These are phyloP conservation scores for Aureobasidium lini DNA, from an alignment of 2,329 filamentous ascomycete genomes.

Conservation along the genomic window DNA sequence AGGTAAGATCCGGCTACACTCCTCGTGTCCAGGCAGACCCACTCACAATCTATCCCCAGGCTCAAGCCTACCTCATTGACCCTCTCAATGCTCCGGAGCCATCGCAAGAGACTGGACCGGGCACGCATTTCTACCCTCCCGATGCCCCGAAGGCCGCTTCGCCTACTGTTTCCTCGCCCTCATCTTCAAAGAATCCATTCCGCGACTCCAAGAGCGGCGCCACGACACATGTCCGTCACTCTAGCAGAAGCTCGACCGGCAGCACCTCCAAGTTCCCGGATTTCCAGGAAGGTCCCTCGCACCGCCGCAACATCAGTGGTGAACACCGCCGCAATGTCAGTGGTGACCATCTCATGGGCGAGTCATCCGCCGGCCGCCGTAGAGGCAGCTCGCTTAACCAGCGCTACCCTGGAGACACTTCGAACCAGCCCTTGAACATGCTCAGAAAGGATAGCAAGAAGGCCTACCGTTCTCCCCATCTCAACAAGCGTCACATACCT, in stretches of 20 bases:
- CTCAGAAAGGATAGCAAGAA: constrained; percentile 55
- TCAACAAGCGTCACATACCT: constrained; percentile 58
- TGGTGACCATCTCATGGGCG: constrained; percentile 11
- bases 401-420: constrained; percentile 58
- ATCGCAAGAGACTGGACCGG: constrained; percentile 59
- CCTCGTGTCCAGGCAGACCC: neutral
- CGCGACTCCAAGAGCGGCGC: constrained; percentile 21
- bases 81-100: constrained; percentile 62
- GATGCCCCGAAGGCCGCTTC: constrained; percentile 18
- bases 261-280: constrained; percentile 45
- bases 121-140: constrained; percentile 43
- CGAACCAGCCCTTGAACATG: constrained; percentile 59
- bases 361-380: constrained; percentile 25
- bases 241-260: constrained; percentile 42
- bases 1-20: constrained; percentile 14
- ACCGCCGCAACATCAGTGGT: neutral
- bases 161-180: constrained; percentile 26
- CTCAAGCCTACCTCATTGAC: constrained; percentile 59
- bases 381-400: constrained; percentile 48
- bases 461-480: constrained; percentile 59
- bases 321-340: constrained; percentile 17
- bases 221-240: constrained; percentile 18
- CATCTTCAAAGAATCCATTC: constrained; percentile 39
- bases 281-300: constrained; percentile 36
- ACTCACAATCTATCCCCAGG: constrained; percentile 37